Conservation (phyloP, 108 stramenopile genomes). For the Stephanodiscus triporus region DNA sequence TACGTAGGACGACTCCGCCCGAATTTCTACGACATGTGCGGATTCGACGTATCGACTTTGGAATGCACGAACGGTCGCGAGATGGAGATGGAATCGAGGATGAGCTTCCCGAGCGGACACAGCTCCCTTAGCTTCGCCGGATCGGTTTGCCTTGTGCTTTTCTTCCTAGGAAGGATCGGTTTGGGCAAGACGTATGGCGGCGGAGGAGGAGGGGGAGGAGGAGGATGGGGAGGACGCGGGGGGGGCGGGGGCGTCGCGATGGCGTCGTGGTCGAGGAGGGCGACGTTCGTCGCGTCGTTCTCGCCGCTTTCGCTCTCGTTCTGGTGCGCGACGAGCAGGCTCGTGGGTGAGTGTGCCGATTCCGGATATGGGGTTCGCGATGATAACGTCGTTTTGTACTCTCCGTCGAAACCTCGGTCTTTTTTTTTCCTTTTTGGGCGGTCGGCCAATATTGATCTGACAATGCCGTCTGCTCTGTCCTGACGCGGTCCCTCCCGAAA, state of each 20-base stretch:
- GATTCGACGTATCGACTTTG: conserved; percentile 54
- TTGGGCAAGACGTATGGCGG: conserved; percentile 24
- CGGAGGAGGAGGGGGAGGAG: not conserved
- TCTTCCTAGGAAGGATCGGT: conserved; percentile 55
- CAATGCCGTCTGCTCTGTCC: too few species aligned
- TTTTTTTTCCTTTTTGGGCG: too few species aligned
- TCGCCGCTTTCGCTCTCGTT: conserved; percentile 34
- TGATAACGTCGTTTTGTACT: too few species aligned
- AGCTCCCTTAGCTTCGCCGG: conserved; percentile 65
- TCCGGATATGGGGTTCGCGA: conserved; percentile 61
- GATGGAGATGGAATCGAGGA: conserved; percentile 64
- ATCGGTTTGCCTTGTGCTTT: conserved; percentile 69
- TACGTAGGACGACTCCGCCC: conserved; percentile 76
- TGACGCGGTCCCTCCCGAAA: too few species aligned
- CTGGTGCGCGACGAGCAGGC: conserved; percentile 45
- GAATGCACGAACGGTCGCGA: conserved; percentile 55
- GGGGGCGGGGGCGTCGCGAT: not conserved
- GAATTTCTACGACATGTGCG: conserved; percentile 84
- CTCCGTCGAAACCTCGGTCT: too few species aligned
- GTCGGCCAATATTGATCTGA: too few species aligned
- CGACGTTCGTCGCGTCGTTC: conserved; percentile 27
- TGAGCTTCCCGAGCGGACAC: conserved; percentile 86
- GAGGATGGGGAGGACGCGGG: not conserved
- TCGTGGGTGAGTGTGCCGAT: not conserved
- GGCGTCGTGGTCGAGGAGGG: conserved; percentile 17